Evolutionary conservation across 805 yeast genomes (phyloP), one percentile per base, ranked within the genome.

Genomic region (Pichia rugopelliculosa): DNA sequence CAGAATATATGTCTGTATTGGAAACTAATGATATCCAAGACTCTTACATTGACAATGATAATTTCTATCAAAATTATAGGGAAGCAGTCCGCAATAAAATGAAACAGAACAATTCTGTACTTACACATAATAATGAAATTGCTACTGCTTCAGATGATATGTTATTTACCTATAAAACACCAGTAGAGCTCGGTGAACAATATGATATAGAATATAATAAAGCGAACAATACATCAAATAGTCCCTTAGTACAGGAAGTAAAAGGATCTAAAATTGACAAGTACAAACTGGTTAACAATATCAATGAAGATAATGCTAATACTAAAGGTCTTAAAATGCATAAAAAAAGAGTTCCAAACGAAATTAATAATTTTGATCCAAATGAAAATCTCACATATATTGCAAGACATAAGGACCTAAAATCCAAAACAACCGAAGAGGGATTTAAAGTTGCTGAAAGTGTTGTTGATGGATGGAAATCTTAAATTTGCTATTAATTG

Each of bases 281-380:
- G 15, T 30, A 30, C 10, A 30, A 17, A 5, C 6, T 30, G 6
- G 34, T 30, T 8, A 30, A n/a, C 10, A 15, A 30, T n/a, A n/a
- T 3, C n/a, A 30, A 10, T 30, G 34, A 30, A 30, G 34, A 30
- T 15, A 30, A 30, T 30, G 34, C 22, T 17, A 17, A 10, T 6
- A 20, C 18, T 24, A 27, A 39, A 33, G 27, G 22, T 12, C 27
- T 6, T 18, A 13, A 15, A 4, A 33, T 39, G 30, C 25, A 30
- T 26, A 41, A 45, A 26, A 36, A 44, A 12, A 37, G 36, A 2
- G n/a, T 42, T 26, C 49, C 49, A 30, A 46, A 41, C 11, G 41
- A 42, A 18, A 6, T 12, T 3, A 38, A 42, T 22, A 36, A 38
- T 12, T 46, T 46, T 42, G 43, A 37, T 27, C 21, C 44, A 17